These are phyloP conservation scores for Kwoniella pini DNA, from an alignment of 768 basidiomycete genomes.

Conservation along the genomic window DNA sequence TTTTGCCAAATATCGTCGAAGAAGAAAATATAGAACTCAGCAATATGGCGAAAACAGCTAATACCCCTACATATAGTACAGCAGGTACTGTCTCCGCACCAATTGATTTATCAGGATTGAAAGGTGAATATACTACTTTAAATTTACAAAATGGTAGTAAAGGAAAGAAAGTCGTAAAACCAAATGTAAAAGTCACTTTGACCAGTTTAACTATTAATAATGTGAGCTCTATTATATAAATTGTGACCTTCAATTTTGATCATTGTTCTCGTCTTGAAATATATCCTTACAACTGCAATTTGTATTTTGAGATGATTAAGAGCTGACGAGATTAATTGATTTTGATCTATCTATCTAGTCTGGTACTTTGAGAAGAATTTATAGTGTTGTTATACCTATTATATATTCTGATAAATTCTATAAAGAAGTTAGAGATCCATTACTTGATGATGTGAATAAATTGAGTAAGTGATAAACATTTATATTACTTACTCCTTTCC, in stretches of 20 bases:
- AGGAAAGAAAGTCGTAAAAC: slow-evolving; percentile 39
- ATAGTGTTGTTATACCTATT: slow-evolving; percentile 49
- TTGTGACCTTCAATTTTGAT: too few species aligned
- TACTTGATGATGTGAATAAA: slow-evolving; percentile 52
- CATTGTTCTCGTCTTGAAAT: too few species aligned
- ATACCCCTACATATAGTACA: slow-evolving; percentile 35
- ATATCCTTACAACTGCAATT: too few species aligned
- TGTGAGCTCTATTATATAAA: slow-evolving; percentile 29
- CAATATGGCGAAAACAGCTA: slow-evolving; percentile 1
- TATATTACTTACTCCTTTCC: background rate
- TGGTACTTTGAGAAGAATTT: slow-evolving; percentile 49
- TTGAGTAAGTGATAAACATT: slow-evolving; percentile 35
- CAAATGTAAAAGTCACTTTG: slow-evolving; percentile 48
- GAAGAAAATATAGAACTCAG: background rate
- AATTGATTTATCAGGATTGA: slow-evolving; percentile 33
- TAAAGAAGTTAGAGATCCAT: slow-evolving; percentile 45
- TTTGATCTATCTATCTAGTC: slow-evolving; percentile 18
- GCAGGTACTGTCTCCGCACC: slow-evolving; percentile 47
- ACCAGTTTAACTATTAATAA: slow-evolving; percentile 53
- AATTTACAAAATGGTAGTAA: slow-evolving; percentile 22
- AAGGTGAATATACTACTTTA: slow-evolving; percentile 39
- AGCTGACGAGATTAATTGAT: background rate
- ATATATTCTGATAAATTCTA: slow-evolving; percentile 53
- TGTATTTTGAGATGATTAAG: too few species aligned
- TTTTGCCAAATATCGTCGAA: too few species aligned